Conservation (phyloP, 2,329 filamentous ascomycete species). For the Podosphaera fusca region DNA sequence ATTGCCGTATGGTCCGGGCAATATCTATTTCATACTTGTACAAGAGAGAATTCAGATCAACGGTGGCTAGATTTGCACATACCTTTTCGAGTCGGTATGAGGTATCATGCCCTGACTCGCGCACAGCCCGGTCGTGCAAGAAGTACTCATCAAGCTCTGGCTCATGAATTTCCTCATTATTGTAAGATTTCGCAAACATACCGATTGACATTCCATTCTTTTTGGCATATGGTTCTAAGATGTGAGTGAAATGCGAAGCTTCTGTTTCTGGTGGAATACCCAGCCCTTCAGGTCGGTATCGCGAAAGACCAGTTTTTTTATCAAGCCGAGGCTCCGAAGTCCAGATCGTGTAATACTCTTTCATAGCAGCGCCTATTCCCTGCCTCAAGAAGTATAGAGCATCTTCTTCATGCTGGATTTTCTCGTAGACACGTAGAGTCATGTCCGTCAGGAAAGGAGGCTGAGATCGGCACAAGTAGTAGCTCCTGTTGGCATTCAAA, state of each 20-base stretch:
- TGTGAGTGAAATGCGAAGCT: conserved; percentile 28
- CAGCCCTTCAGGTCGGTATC: conserved; percentile 27
- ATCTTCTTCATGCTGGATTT: conserved; percentile 45
- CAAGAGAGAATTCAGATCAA: conserved; percentile 80
- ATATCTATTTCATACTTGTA: conserved; percentile 98
- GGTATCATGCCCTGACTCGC: conserved; percentile 92
- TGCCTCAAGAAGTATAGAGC: conserved; percentile 59
- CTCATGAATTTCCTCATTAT: conserved; percentile 50
- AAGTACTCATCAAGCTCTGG: conserved; percentile 90
- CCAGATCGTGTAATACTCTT: conserved; percentile 28
- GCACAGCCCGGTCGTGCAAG: conserved; percentile 80
- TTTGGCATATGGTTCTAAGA: conserved; percentile 14
- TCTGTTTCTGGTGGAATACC: conserved; percentile 34
- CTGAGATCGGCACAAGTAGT: conserved; percentile 85
- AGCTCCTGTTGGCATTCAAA: conserved; percentile 84
- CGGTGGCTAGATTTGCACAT: conserved; percentile 71
- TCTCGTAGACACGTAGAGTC: conserved; percentile 80
- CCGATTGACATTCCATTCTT: conserved; percentile 59
- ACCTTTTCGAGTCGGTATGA: conserved; percentile 78
- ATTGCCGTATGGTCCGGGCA: conserved; percentile 56
- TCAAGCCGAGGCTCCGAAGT: conserved; percentile 23
- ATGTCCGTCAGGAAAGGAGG: conserved; percentile 95
- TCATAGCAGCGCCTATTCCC: conserved; percentile 76
- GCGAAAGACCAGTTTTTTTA: conserved; percentile 24
- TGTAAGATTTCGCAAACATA: conserved; percentile 77